Evolutionary conservation across 495 filamentous ascomycete species (phyloP).

Genomic region (Trichoderma asperelloides): DNA sequence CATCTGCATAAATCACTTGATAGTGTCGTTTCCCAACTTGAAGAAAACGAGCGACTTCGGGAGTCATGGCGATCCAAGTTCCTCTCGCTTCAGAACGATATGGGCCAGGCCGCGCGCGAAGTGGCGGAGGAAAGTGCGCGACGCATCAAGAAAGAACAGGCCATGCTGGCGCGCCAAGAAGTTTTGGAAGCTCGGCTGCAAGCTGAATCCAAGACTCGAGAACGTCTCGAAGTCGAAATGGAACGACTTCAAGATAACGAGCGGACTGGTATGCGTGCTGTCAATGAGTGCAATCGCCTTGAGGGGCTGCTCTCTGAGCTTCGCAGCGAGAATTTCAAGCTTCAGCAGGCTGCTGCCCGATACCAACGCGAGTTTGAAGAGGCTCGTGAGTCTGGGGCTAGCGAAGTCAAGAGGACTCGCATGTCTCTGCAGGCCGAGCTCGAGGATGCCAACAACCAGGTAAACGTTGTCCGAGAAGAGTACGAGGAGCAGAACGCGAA

Average conservation of each 20-base stretch:
- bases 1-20: conserved; percentile 57
- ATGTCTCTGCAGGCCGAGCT: conserved; percentile 71
- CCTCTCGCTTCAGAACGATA: conserved; percentile 72
- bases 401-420: conserved; percentile 70
- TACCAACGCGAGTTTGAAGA: conserved; percentile 77
- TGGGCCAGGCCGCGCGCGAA: conserved; percentile 65
- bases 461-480: conserved; percentile 68
- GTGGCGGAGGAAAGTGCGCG: conserved; percentile 71
- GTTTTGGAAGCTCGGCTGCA: conserved; percentile 69
- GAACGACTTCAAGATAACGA: conserved; percentile 66
- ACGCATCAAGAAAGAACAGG: conserved; percentile 64
- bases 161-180: conserved; percentile 64
- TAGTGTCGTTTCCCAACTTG: conserved; percentile 61
- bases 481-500: conserved; percentile 63
- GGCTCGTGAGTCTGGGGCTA: conserved; percentile 62
- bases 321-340: conserved; percentile 57
- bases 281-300: conserved; percentile 50
- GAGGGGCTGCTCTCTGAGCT: conserved; percentile 56
- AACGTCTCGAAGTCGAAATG: conserved; percentile 74
- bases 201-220: conserved; percentile 65
- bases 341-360: conserved; percentile 55
- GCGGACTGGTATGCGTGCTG: conserved; percentile 52
- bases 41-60: conserved; percentile 73
- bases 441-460: conserved; percentile 70
- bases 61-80: conserved; percentile 73